A percentile compares a stretch with the other conserved stretches of the same genome.
Evolutionary conservation across 176 grass and related monocot genomes (phyloP).

Genomic region (Bonia amplexicaulis): DNA sequence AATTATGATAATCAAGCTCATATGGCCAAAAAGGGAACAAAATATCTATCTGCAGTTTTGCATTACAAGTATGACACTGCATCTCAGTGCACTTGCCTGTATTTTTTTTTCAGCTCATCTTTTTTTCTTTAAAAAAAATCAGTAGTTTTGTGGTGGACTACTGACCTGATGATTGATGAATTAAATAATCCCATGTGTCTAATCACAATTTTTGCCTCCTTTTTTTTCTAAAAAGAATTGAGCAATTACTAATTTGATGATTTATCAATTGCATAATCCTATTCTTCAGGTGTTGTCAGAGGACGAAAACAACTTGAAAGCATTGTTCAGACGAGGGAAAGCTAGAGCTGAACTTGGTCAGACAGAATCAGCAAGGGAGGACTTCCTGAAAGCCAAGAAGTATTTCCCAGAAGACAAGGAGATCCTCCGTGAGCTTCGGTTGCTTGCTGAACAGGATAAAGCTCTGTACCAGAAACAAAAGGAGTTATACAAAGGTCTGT

Average conservation of each 20-base stretch:
- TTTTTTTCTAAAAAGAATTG: too few relatives aligned
- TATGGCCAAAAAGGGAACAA: neutral
- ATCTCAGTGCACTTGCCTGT: too few relatives aligned
- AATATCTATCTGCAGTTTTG: neutral
- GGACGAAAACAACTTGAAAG: constrained; percentile 85
- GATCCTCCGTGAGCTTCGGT: constrained; percentile 54
- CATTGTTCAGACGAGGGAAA: constrained; percentile 85
- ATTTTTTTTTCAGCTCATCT: too few relatives aligned
- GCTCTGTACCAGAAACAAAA: constrained; percentile 83
- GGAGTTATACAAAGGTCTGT: constrained; percentile 90
- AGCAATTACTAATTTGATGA: neutral
- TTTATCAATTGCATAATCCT: neutral
- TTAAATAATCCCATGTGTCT: too few relatives aligned
- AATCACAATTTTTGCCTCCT: too few relatives aligned
- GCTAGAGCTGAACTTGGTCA: constrained; percentile 82
- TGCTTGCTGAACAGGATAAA: constrained; percentile 64
- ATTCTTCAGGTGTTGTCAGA: constrained; percentile 68
- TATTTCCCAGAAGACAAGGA: constrained; percentile 64
- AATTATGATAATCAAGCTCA: neutral
- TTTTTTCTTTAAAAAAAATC: too few relatives aligned
- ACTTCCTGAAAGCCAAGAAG: constrained; percentile 77
- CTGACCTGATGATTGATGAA: too few relatives aligned
- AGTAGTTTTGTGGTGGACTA: too few relatives aligned
- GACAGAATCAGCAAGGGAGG: constrained; percentile 71
- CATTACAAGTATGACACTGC: neutral